Conservation (phyloP, 2,329 filamentous ascomycete genomes). For the Incumbomyces delicatus region DNA sequence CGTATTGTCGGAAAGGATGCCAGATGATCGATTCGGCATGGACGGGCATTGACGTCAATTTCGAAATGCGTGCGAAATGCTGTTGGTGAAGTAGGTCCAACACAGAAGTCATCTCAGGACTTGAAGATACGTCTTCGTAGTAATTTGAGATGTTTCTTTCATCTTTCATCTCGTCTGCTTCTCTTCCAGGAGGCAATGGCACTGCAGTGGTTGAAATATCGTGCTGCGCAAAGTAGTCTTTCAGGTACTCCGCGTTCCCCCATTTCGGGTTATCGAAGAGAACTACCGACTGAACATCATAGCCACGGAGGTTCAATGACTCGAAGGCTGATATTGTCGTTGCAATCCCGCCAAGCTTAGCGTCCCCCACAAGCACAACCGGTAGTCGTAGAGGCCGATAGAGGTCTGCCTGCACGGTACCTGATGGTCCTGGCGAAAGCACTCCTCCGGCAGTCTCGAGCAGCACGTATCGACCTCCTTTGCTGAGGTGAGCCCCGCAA, state of each 20-base stretch:
- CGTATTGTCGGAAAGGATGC: constrained; percentile 82
- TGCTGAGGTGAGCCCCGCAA: constrained; percentile 24
- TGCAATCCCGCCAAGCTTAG: constrained; percentile 68
- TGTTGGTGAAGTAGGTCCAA: constrained; percentile 43
- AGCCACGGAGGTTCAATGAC: constrained; percentile 65
- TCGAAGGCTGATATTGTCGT: constrained; percentile 73
- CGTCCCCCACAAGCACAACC: constrained; percentile 64
- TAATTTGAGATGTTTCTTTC: constrained; percentile 51
- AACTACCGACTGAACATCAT: constrained; percentile 61
- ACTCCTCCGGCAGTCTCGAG: constrained; percentile 77
- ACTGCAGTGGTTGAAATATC: constrained; percentile 49
- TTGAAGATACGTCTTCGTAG: constrained; percentile 43
- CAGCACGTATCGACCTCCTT: constrained; percentile 40
- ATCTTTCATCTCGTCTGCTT: constrained; percentile 38
- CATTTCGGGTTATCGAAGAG: constrained; percentile 59
- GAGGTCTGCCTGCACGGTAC: constrained; percentile 66
- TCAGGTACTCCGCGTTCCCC: constrained; percentile 58
- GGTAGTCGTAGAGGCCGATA: constrained; percentile 67
- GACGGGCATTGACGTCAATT: constrained; percentile 51
- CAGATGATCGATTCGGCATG: constrained; percentile 60
- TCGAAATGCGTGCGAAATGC: constrained; percentile 48
- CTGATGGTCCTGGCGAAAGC: constrained; percentile 67
- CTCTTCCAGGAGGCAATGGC: constrained; percentile 47
- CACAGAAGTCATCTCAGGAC: constrained; percentile 34
- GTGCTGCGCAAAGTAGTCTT: constrained; percentile 54